A percentile compares a stretch with the other conserved stretches of the same genome.
These are phyloP conservation scores for Hansenula lynferdii DNA, from an alignment of 1,139 yeast species.

Conservation along the genomic window DNA sequence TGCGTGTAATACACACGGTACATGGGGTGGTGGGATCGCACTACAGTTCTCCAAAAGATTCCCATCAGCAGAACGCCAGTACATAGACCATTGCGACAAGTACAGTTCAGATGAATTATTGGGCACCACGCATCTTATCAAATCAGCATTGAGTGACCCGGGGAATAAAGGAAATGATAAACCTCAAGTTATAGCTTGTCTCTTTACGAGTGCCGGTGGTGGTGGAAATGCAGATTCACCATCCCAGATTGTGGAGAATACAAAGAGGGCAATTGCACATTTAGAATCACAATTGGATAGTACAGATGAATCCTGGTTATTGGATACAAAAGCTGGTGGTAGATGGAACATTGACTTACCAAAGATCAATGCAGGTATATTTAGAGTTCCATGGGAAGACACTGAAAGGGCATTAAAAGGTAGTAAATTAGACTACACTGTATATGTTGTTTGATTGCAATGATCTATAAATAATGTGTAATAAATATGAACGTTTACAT, in stretches of 20 bases:
- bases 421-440: conserved; percentile 32
- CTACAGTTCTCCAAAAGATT: conserved; percentile 41
- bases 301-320: conserved; percentile 2
- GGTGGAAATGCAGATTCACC: conserved; percentile 34
- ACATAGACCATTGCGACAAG: conserved; percentile 41
- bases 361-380: conserved; percentile 73
- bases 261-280: conserved; percentile 43
- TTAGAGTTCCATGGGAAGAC: conserved; percentile 71
- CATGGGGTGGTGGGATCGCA: conserved; percentile 88
- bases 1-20: conserved; percentile 74
- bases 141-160: conserved; percentile 30
- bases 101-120: conserved; percentile 31
- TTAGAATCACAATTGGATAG: conserved; percentile 34
- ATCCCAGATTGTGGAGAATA: conserved; percentile 41
- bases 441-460: conserved; percentile 31
- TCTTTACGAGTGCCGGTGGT: conserved; percentile 53
- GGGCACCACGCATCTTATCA: conserved; percentile 51
- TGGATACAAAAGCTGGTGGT: conserved; percentile 2
- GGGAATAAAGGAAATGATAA: conserved; percentile 25
- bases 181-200: conserved; percentile 47
- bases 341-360: conserved; percentile 44
- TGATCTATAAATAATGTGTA: not conserved
- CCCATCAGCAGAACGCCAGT: conserved; percentile 46
- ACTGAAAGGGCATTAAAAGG: conserved; percentile 49
- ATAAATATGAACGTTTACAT: not conserved